Conservation (phyloP, 2,329 filamentous ascomycete species). For the Exophiala viscosa region DNA sequence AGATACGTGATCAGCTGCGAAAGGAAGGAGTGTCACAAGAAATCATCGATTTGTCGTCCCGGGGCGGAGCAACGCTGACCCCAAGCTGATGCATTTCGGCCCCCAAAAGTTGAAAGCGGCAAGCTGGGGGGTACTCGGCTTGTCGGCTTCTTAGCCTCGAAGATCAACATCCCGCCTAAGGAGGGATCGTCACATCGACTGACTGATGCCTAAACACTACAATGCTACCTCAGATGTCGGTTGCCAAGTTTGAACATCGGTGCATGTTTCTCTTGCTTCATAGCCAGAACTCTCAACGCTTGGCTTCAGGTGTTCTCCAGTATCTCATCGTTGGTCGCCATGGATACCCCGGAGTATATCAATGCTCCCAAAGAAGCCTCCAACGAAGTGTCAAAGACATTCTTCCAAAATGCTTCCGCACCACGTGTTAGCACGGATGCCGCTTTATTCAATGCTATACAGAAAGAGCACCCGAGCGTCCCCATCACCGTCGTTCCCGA, state of each 20-base stretch:
- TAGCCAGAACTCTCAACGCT: too few species aligned
- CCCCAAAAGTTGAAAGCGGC: too few species aligned
- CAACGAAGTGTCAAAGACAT: constrained; percentile 11
- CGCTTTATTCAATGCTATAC: constrained; percentile 18
- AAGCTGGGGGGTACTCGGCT: too few species aligned
- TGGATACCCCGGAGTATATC: background rate
- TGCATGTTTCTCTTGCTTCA: too few species aligned
- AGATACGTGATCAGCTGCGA: constrained; percentile 4
- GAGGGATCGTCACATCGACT: background rate
- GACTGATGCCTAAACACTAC: constrained; percentile 8
- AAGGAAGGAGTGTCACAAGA: constrained; percentile 9
- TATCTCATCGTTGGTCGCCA: background rate
- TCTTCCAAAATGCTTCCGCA: constrained; percentile 22
- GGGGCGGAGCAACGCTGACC: background rate
- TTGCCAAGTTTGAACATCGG: too few species aligned
- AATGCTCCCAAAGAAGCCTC: background rate
- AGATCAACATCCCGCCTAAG: too few species aligned
- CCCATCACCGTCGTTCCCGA: constrained; percentile 33
- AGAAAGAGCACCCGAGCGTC: constrained; percentile 18
- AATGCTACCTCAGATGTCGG: too few species aligned
- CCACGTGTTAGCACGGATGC: constrained; percentile 26
- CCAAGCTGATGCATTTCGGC: background rate
- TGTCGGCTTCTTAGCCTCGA: too few species aligned
- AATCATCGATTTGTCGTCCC: constrained; percentile 1
- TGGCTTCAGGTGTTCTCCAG: background rate